phyloP scores from a whole-genome alignment of 1,284 basidiomycete species.

The Lentinula novae-zelandiae region DNA sequence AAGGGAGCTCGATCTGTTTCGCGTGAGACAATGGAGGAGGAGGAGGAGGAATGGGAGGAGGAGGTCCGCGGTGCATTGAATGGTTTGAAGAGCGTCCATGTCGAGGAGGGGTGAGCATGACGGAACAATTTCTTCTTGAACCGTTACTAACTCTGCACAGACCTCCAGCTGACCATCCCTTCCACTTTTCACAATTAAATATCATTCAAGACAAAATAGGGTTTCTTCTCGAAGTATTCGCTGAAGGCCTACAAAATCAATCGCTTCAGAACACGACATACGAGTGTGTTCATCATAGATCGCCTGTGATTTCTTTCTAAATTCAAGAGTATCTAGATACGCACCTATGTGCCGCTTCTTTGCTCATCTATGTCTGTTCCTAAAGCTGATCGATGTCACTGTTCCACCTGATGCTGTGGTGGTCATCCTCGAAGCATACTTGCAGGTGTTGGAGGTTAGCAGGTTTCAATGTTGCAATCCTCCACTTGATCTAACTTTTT shows the following conservation, averaged over 20 bases:
- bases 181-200: slow-evolving; percentile 82
- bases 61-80: slow-evolving; percentile 55
- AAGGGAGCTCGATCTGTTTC: slow-evolving; percentile 28
- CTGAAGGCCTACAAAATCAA: slow-evolving; percentile 51
- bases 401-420: slow-evolving; percentile 77
- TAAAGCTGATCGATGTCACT: slow-evolving; percentile 76
- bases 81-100: slow-evolving; percentile 44
- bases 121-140: slow-evolving; percentile 6
- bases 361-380: slow-evolving; percentile 89
- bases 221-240: slow-evolving; percentile 70
- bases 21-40: slow-evolving; percentile 36
- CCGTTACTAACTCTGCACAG: slow-evolving; percentile 31
- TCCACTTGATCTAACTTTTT: not conserved
- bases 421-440: slow-evolving; percentile 84
- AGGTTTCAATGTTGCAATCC: not conserved
- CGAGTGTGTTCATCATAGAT: slow-evolving; percentile 49
- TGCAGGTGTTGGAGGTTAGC: slow-evolving; percentile 79
- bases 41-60: slow-evolving; percentile 59
- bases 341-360: slow-evolving; percentile 84
- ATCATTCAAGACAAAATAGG: slow-evolving; percentile 79
- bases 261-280: slow-evolving; percentile 44
- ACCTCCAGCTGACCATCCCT: slow-evolving; percentile 73
- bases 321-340: slow-evolving; percentile 39
- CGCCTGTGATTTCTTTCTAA: not conserved
- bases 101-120: slow-evolving; percentile 54